Percentiles rank a stretch among this genome's conserved stretches.
These are phyloP conservation scores for Backusella westeae DNA, from an alignment of 192 early-diverging fungal species.

Conservation along the genomic window DNA sequence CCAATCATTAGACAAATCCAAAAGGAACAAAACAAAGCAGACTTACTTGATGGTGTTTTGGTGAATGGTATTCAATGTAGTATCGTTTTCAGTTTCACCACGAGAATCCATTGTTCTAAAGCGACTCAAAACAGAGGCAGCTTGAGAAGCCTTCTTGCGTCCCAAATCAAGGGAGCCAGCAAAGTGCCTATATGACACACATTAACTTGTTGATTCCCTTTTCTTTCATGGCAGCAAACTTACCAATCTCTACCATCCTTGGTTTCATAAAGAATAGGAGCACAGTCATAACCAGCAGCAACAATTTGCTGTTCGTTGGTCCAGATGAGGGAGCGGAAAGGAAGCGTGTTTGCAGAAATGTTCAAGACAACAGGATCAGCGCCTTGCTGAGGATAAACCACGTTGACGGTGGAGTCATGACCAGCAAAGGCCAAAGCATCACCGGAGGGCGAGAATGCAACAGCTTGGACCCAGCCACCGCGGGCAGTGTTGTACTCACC, in stretches of 20 bases:
- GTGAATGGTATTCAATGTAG: constrained; percentile 79
- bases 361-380: constrained; percentile 46
- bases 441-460: constrained; percentile 90
- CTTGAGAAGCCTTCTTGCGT: constrained; percentile 60
- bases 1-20: neutral
- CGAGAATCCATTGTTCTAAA: constrained; percentile 94
- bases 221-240: neutral
- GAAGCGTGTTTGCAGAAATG: constrained; percentile 65
- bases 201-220: neutral
- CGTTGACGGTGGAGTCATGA: constrained; percentile 84
- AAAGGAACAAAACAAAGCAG: constrained; percentile 2
- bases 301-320: constrained; percentile 74
- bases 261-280: constrained; percentile 74
- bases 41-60: constrained; percentile 95
- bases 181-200: constrained; percentile 37
- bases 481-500: constrained; percentile 75
- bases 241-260: constrained; percentile 63
- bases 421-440: constrained; percentile 80
- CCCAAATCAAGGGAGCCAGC: constrained; percentile 79
- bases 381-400: constrained; percentile 67
- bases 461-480: constrained; percentile 91
- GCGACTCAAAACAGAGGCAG: constrained; percentile 71
- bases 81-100: constrained; percentile 65
- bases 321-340: constrained; percentile 79
- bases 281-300: constrained; percentile 92